phyloP scores from a whole-genome alignment of 176 grass and related monocot genomes.

The Triticum urartu region DNA sequence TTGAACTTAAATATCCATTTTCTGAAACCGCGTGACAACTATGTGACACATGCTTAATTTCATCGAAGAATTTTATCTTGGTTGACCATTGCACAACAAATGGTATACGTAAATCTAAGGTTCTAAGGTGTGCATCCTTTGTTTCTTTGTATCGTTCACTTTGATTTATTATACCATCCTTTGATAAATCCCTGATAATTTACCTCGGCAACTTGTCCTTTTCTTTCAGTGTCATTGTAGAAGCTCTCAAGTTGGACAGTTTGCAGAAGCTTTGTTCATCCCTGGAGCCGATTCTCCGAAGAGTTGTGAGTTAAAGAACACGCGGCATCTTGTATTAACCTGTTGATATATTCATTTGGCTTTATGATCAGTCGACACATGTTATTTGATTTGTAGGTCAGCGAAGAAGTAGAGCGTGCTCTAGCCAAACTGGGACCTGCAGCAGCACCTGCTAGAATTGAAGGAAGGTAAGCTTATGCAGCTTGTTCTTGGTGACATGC shows the following conservation, averaged over 20 bases:
- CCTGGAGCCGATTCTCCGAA: constrained; percentile 87
- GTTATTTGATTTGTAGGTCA: constrained; percentile 61
- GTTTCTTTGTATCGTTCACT: background rate
- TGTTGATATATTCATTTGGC: constrained; percentile 16
- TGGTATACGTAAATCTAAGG: background rate
- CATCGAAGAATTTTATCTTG: background rate
- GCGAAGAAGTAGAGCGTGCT: constrained; percentile 98
- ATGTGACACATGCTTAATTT: constrained; percentile 16
- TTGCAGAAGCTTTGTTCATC: constrained; percentile 98
- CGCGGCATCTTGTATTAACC: background rate
- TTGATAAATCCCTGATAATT: constrained; percentile 13
- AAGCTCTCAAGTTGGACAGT: constrained; percentile 93
- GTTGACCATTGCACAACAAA: background rate
- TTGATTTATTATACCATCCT: background rate
- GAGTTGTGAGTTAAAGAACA: constrained; percentile 76
- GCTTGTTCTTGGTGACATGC: constrained; percentile 28
- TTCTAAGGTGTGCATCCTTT: background rate
- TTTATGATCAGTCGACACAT: constrained; percentile 17
- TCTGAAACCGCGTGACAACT: background rate
- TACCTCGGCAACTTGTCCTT: background rate
- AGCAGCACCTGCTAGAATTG: constrained; percentile 67
- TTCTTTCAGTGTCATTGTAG: constrained; percentile 84
- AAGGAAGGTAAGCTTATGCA: constrained; percentile 68
- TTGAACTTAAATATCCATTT: constrained; percentile 10
- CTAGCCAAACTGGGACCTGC: constrained; percentile 75